phyloP scores from a whole-genome alignment of 75 land plant species.

The Pinus tabuliformis region DNA sequence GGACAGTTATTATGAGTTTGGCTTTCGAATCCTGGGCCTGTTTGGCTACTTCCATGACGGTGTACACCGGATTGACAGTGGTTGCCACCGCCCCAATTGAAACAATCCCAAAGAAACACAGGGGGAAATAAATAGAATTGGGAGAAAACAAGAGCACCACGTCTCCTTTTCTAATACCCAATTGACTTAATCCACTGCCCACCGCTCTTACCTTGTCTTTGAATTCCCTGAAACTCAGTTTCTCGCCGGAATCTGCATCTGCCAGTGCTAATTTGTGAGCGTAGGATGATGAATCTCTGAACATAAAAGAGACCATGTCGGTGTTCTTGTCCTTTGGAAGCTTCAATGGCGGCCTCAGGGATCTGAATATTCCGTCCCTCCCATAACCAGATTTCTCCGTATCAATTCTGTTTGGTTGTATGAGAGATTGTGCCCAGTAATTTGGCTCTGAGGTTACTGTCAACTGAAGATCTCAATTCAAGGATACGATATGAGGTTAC shows the following conservation, averaged over 20 bases:
- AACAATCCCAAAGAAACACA: constrained; percentile 44
- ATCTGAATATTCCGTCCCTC: constrained; percentile 39
- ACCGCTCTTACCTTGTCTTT: constrained; percentile 15
- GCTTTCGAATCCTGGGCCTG: constrained; percentile 49
- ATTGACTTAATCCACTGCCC: constrained; percentile 12
- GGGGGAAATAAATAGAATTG: constrained; percentile 52
- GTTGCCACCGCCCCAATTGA: constrained; percentile 61
- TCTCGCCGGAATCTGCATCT: constrained; percentile 44
- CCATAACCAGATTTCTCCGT: constrained; percentile 37
- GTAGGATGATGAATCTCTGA: constrained; percentile 29
- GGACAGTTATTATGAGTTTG: constrained; percentile 53
- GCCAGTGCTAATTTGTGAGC: constrained; percentile 37
- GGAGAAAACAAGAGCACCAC: constrained; percentile 58
- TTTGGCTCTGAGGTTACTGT: no score
- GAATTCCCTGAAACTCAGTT: constrained; percentile 39
- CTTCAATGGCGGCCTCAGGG: constrained; percentile 19
- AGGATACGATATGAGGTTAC: no score
- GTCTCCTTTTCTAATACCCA: constrained; percentile 54
- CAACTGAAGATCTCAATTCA: no score
- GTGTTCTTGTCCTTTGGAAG: constrained; percentile 19
- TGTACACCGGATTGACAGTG: constrained; percentile 64
- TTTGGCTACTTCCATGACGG: constrained; percentile 44
- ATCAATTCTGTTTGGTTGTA: neutral
- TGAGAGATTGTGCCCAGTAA: neutral
- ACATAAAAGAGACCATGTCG: constrained; percentile 39